Evolutionary conservation across 768 basidiomycete genomes (phyloP), one percentile per base, ranked within the genome.

Genomic region (Suillus plorans): DNA sequence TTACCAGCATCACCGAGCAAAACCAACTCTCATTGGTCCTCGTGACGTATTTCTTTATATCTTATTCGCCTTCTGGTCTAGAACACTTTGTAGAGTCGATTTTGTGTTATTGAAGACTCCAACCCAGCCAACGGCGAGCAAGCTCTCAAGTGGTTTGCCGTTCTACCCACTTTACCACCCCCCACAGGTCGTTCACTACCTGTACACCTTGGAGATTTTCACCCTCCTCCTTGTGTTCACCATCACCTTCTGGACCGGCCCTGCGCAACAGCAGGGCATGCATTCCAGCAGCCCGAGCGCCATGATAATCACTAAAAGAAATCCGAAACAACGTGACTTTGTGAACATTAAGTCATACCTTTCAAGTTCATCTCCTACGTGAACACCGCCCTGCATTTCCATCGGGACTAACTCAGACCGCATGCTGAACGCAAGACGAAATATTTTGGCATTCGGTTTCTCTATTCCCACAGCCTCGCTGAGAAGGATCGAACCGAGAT

Each of bases 361-460:
- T 58, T 80, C 72, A 37, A 91, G 72, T 67, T 93, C 91, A 71
- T 94, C 92, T 1, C 92, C 92, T 47, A 94, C 83, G 67, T 94
- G 92, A 22, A 93, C 70, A 42, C 82, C 83, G 69, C 89, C 80
- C 42, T 70, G 61, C 7, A 14, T 45, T 12, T 25, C 44, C 25
- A 18, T 55, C 61, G 4, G 62, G 28, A 10, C 18, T 59, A 6
- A 64, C 25, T 7, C 22, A 14, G 22, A 14, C 22, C 10, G 41
- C 64, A n/a, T 59, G 22, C 57, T 75, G 42, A 80, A 80, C 5
- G 82, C 80, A 5, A 80, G 80, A 42, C 71, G 66, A 74, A 90
- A 94, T 52, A 94, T 86, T 59, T 83, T 78, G 18, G 69, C 68
- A 1, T 83, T 76, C 0, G 92, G 92, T 73, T 94, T 94, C 74